phyloP scores from a whole-genome alignment of 257 asterid species.

The Schizonepeta tenuifolia region DNA sequence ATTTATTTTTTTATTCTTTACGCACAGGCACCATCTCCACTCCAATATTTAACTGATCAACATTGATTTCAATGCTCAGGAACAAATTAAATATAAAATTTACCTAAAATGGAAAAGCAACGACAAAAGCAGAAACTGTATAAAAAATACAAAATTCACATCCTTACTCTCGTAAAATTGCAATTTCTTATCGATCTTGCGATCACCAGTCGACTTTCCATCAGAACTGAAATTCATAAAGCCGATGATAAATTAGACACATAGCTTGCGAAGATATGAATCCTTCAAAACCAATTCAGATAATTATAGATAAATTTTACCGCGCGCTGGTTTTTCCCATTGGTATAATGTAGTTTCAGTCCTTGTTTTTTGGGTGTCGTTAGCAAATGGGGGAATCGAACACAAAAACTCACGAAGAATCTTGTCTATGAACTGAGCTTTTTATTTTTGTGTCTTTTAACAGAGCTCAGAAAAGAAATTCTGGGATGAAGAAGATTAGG shows the following conservation, averaged over 20 bases:
- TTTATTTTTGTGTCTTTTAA: too few relatives aligned
- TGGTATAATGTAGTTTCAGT: not conserved
- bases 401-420: not conserved
- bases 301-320: constrained; percentile 26
- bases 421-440: not conserved
- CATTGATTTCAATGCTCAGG: not conserved
- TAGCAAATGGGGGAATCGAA: not conserved
- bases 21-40: not conserved
- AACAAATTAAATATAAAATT: not conserved
- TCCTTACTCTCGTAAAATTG: constrained; percentile 63
- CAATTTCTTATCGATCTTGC: constrained; percentile 73
- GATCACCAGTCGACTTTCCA: constrained; percentile 49
- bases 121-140: not conserved
- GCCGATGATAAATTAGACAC: not conserved
- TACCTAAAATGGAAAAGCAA: not conserved
- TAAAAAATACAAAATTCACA: not conserved
- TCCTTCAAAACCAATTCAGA: too few relatives aligned
- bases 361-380: not conserved
- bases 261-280: not conserved
- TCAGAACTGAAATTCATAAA: constrained; percentile 48
- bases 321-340: constrained; percentile 56
- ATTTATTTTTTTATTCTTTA: not conserved
- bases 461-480: not conserved
- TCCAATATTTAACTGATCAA: too few relatives aligned
- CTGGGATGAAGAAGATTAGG: too few relatives aligned